phyloP scores from a whole-genome alignment of 192 early-diverging fungal species.

The Gryganskiella cystojenkinii region DNA sequence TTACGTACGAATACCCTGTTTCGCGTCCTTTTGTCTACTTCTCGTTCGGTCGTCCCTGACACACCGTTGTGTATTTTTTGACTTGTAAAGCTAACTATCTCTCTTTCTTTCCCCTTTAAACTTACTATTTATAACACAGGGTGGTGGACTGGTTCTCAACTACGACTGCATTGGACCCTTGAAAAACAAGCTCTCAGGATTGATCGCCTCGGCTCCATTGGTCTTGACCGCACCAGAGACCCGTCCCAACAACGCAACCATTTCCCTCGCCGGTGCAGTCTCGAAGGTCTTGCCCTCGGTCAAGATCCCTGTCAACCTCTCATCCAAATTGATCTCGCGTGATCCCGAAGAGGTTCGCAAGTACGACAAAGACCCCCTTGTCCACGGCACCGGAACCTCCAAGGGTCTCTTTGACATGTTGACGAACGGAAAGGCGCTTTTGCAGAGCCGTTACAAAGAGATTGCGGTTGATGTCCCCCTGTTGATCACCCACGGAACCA shows the following conservation, averaged over 20 bases:
- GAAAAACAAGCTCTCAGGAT: slow-evolving; percentile 52
- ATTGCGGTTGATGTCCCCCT: slow-evolving; percentile 59
- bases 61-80: background rate
- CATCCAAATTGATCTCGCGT: slow-evolving; percentile 57
- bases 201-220: slow-evolving; percentile 66
- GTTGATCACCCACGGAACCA: slow-evolving; percentile 63
- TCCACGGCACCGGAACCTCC: slow-evolving; percentile 61
- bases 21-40: no score
- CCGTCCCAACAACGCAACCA: slow-evolving; percentile 37
- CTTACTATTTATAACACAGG: slow-evolving; percentile 42
- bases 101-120: background rate
- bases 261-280: slow-evolving; percentile 50
- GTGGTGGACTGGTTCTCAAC: slow-evolving; percentile 68
- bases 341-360: slow-evolving; percentile 55
- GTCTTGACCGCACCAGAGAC: slow-evolving; percentile 38
- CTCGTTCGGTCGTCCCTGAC: background rate
- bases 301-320: slow-evolving; percentile 55
- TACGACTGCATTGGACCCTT: slow-evolving; percentile 55
- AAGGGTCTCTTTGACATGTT: slow-evolving; percentile 61
- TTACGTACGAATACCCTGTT: slow-evolving; percentile 40
- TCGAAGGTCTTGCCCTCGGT: slow-evolving; percentile 57
- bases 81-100: background rate
- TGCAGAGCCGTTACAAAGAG: slow-evolving; percentile 33
- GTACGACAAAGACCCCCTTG: slow-evolving; percentile 67
- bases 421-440: slow-evolving; percentile 57